These are phyloP conservation scores for Ramalina peruviana DNA, from an alignment of 495 filamentous ascomycete species.

Conservation along the genomic window DNA sequence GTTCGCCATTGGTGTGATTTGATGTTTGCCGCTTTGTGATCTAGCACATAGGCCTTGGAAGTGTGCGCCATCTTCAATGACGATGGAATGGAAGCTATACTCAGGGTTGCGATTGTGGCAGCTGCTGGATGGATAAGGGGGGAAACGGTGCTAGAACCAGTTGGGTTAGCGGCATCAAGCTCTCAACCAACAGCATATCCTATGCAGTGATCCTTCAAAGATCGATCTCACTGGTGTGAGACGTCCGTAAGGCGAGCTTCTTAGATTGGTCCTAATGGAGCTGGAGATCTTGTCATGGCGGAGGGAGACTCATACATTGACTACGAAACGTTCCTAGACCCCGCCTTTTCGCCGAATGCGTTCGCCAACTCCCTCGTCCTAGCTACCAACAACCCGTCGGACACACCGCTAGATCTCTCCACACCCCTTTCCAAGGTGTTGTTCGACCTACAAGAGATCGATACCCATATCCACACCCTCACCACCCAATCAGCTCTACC, in stretches of 20 bases:
- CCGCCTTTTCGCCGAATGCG: constrained; percentile 58
- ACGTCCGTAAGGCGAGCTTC: too few species aligned
- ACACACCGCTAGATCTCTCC: constrained; percentile 80
- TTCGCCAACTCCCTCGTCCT: constrained; percentile 86
- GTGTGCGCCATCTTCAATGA: constrained; percentile 4
- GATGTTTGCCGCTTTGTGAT: constrained; percentile 35
- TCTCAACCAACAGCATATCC: too few species aligned
- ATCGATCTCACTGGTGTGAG: too few species aligned
- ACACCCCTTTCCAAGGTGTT: constrained; percentile 88
- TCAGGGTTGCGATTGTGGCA: too few species aligned
- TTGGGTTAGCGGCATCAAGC: too few species aligned
- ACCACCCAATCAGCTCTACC: constrained; percentile 75
- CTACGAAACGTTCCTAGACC: constrained; percentile 83
- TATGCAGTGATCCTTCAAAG: too few species aligned
- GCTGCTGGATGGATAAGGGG: too few species aligned
- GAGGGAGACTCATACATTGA: constrained; percentile 66
- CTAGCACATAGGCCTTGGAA: constrained; percentile 29
- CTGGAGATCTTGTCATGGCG: too few species aligned
- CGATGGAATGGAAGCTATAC: neutral
- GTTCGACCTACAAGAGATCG: constrained; percentile 94
- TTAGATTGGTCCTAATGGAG: too few species aligned
- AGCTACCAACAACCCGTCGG: constrained; percentile 79
- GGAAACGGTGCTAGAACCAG: too few species aligned
- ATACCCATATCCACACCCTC: constrained; percentile 83
- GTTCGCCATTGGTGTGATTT: constrained; percentile 38